phyloP scores from a whole-genome alignment of 225 moss, liverwort and hornwort species.

The Pseudisothecium myosuroides region DNA sequence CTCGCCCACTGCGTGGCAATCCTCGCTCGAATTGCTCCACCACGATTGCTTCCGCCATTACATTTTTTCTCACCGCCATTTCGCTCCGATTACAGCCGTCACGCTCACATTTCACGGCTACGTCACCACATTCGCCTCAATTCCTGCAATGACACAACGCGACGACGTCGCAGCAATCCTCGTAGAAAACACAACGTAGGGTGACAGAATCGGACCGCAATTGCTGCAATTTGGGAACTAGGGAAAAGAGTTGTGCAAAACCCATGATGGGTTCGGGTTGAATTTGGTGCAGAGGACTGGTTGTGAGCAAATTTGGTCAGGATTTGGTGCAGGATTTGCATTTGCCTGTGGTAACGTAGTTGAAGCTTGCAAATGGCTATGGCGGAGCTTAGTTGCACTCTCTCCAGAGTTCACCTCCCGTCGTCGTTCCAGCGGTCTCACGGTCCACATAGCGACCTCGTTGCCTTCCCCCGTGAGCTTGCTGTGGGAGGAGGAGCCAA shows the following conservation, averaged over 20 bases:
- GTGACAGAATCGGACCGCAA: background rate
- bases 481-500: background rate
- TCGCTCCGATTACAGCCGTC: background rate
- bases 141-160: background rate
- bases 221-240: background rate
- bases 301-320: background rate
- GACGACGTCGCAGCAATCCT: background rate
- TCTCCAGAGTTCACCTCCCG: background rate
- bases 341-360: background rate
- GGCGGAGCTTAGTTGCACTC: slow-evolving; percentile 26
- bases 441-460: background rate
- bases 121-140: background rate
- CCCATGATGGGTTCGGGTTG: background rate
- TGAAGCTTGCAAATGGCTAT: slow-evolving; percentile 2
- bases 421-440: background rate
- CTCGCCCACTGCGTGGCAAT: background rate
- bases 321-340: background rate
- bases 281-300: background rate
- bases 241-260: background rate
- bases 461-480: background rate
- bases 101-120: no score
- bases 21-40: background rate
- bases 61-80: background rate
- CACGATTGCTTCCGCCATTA: background rate
- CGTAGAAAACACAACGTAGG: background rate